Conservation (phyloP, 148 eudicot genomes). For the Polygonum aviculare region DNA sequence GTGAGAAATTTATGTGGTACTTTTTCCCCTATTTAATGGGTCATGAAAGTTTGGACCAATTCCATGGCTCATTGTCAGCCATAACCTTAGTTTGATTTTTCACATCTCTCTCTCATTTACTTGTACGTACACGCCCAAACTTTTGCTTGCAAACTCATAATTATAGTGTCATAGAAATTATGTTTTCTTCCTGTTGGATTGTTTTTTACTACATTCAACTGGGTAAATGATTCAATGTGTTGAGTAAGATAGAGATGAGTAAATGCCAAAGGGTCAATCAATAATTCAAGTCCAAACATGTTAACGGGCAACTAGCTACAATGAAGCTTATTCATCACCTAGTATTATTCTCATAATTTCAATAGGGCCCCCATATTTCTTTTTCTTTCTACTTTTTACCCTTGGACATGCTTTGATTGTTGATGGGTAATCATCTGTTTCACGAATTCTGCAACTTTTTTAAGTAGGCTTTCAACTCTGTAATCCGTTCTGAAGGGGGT, state of each 20-base stretch:
- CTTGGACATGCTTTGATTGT: background rate
- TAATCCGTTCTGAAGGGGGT: background rate
- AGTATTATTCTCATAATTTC: conserved; percentile 7
- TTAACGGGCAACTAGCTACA: background rate
- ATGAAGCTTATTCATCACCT: conserved; percentile 2
- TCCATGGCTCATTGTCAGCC: background rate
- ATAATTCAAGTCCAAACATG: background rate
- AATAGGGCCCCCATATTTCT: background rate
- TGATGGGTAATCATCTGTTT: background rate
- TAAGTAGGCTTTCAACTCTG: background rate
- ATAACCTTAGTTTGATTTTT: background rate
- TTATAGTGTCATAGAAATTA: background rate
- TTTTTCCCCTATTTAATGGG: conserved; percentile 1
- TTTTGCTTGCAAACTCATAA: background rate
- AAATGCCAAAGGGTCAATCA: conserved; percentile 4
- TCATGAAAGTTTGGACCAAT: background rate
- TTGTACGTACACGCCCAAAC: background rate
- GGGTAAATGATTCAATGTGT: background rate
- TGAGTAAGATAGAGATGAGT: background rate
- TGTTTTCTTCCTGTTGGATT: background rate
- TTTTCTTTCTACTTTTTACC: background rate
- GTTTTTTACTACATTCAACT: background rate
- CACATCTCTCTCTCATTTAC: background rate
- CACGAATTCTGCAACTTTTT: background rate
- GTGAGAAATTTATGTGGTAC: background rate